phyloP scores from a whole-genome alignment of 352 stramenopile species.

The Phytophthora litchii region DNA sequence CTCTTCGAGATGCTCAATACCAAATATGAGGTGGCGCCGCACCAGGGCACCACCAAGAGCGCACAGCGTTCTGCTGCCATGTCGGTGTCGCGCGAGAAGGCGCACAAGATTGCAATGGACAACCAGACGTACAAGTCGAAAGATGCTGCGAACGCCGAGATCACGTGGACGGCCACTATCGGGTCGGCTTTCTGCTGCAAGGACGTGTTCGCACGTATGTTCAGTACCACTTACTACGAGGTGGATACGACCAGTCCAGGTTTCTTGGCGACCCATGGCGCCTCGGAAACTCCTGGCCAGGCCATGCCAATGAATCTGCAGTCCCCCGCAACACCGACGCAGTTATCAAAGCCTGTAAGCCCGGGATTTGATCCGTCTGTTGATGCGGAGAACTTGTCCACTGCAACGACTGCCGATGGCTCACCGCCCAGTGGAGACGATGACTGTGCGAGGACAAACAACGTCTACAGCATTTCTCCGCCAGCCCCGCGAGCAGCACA shows the following conservation, averaged over 20 bases:
- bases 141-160: constrained; percentile 55
- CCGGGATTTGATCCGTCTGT: constrained; percentile 34
- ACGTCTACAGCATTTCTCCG: constrained; percentile 29
- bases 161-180: constrained; percentile 61
- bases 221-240: constrained; percentile 81
- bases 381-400: constrained; percentile 43
- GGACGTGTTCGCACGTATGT: constrained; percentile 53
- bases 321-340: constrained; percentile 56
- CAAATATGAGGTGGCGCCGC: constrained; percentile 86
- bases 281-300: constrained; percentile 73
- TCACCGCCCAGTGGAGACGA: constrained; percentile 40
- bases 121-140: constrained; percentile 62
- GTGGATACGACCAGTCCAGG: constrained; percentile 79
- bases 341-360: constrained; percentile 46
- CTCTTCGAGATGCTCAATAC: constrained; percentile 88
- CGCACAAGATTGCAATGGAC: constrained; percentile 64
- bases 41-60: constrained; percentile 69
- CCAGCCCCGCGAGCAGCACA: constrained; percentile 14
- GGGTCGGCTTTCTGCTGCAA: constrained; percentile 78
- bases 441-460: constrained; percentile 40
- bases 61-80: constrained; percentile 44
- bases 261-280: constrained; percentile 51
- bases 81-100: constrained; percentile 56
- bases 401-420: constrained; percentile 49
- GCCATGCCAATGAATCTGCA: constrained; percentile 54